Base-by-base conservation (phyloP, 257 asterid genomes). In the Rehmannia glutinosa region DNA sequence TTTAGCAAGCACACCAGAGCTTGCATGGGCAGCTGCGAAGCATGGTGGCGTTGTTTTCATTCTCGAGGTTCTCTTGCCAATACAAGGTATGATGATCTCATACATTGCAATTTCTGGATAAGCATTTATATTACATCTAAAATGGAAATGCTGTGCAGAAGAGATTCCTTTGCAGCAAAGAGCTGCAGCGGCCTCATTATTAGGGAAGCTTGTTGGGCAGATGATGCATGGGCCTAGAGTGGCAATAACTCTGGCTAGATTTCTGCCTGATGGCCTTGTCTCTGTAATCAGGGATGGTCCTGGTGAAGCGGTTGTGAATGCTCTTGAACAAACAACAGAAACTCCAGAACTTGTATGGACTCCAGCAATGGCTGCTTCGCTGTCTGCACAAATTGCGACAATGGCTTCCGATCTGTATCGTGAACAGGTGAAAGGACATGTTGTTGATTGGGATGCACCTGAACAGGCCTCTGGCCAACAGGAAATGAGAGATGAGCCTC, bases 291-390 rank as follows among this genome's bases (percentile, higher is more conserved):
- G 89, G 85, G 97, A 93, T 77, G 99, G 99, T 54, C 99, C 99
- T 79, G 99, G 99, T 71, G 99, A 93, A 88, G 92, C 96, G 5
- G 97, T 88, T 83, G 93, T 93, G 62, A 72, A 64, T 86, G 86
- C 87, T 55, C 86, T 93, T 61, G 97, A 90, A 61, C 99, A 86
- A 81, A 93, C 96, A 65, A 87, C 99, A 41, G 99, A 93, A 80
- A 90, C 99, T 56, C 99, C 99, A 32, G 99, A 93, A 77, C 99
- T 93, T 71, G 97, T 93, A 32, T 93, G 99, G 99, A 93, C 99
- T 23, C 92, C 99, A 30, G 99, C 99, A 60, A 93, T 93, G 99
- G 97, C 99, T 62, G 82, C 99, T 27, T 93, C 99, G 2, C 80
- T 93, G 67, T 88, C 99, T 74, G 97, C 96, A 42, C 99, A 93